Conservation (phyloP, 2,329 filamentous ascomycete genomes). For the Fusarium sp. region DNA sequence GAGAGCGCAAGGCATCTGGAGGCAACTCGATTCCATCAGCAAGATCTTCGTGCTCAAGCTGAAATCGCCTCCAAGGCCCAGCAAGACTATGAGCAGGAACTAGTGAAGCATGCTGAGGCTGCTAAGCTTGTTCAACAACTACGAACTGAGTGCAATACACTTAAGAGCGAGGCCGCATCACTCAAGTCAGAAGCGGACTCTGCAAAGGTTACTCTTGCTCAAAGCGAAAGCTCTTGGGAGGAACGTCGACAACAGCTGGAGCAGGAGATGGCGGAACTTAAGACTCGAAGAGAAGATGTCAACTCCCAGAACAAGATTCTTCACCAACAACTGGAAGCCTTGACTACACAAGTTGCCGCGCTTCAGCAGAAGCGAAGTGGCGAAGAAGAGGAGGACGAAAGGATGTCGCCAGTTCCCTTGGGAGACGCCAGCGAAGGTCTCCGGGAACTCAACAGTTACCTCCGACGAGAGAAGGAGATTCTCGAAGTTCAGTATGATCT, state of each 20-base stretch:
- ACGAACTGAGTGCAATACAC: constrained; percentile 81
- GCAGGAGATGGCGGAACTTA: constrained; percentile 83
- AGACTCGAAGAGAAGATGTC: constrained; percentile 82
- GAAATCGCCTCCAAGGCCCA: constrained; percentile 94
- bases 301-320: constrained; percentile 91
- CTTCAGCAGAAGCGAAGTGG: constrained; percentile 80
- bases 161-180: constrained; percentile 82
- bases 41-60: constrained; percentile 92
- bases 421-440: constrained; percentile 78
- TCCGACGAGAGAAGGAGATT: constrained; percentile 97
- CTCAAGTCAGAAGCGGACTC: constrained; percentile 86
- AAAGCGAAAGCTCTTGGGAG: constrained; percentile 89
- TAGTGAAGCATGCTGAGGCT: constrained; percentile 96
- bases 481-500: constrained; percentile 96
- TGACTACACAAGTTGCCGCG: constrained; percentile 81
- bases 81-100: constrained; percentile 93
- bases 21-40: constrained; percentile 85
- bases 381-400: constrained; percentile 64
- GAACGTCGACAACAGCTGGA: constrained; percentile 85
- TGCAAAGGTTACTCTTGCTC: constrained; percentile 79
- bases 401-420: constrained; percentile 62
- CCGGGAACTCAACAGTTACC: constrained; percentile 89
- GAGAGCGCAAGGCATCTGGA: constrained; percentile 84
- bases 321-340: constrained; percentile 86
- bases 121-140: constrained; percentile 84